Conservation (phyloP, 2,329 filamentous ascomycete species). For the Didymella exigua region DNA sequence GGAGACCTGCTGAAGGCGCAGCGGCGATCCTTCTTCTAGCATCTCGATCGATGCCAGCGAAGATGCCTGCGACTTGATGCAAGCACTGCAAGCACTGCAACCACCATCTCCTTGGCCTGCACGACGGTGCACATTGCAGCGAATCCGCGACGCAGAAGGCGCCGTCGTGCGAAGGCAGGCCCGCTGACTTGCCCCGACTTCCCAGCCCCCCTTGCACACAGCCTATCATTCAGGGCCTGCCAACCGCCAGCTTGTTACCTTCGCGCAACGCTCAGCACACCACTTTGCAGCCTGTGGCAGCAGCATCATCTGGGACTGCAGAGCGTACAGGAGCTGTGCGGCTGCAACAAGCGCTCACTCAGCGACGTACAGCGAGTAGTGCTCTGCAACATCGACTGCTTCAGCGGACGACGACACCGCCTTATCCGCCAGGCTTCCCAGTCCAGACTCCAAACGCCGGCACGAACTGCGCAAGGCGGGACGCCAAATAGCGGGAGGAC, state of each 20-base stretch:
- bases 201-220: constrained; percentile 17
- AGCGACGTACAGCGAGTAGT: constrained; percentile 10
- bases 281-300: constrained; percentile 5
- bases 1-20: constrained; percentile 8
- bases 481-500: constrained; percentile 20
- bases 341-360: constrained; percentile 20
- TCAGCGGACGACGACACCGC: constrained; percentile 21
- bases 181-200: constrained; percentile 26
- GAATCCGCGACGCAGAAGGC: constrained; percentile 22
- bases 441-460: neutral
- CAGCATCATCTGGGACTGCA: constrained; percentile 20
- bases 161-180: constrained; percentile 21
- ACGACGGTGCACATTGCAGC: constrained; percentile 18
- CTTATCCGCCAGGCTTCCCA: constrained; percentile 21
- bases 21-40: constrained; percentile 17
- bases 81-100: constrained; percentile 21
- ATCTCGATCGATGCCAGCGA: constrained; percentile 30
- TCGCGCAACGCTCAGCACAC: constrained; percentile 29
- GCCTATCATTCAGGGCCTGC: constrained; percentile 21
- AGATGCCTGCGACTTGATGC: constrained; percentile 26
- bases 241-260: constrained; percentile 20
- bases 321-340: constrained; percentile 7
- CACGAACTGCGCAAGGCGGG: constrained; percentile 14
- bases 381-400: constrained; percentile 11
- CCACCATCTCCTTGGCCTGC: constrained; percentile 15